Conservation (phyloP, 257 asterid species). For the Rehmannia glutinosa region DNA sequence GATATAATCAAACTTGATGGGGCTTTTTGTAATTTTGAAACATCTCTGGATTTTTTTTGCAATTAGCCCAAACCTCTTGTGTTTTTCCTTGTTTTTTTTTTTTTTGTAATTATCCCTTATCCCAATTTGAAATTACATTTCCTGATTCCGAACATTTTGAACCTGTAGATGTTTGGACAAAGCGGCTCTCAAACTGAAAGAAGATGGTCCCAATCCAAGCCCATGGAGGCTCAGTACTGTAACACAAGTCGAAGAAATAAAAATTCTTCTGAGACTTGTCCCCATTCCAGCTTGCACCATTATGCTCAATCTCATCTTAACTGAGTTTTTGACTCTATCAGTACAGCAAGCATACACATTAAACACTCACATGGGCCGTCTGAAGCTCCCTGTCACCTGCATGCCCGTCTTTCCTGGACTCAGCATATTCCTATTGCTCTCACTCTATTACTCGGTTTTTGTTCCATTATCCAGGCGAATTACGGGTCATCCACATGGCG, state of each 20-base stretch:
- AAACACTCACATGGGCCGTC: constrained; percentile 78
- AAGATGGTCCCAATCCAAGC: constrained; percentile 59
- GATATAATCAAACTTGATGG: too few species aligned
- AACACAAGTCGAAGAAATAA: constrained; percentile 96
- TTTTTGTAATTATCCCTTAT: neutral
- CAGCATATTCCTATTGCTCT: constrained; percentile 83
- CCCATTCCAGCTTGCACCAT: constrained; percentile 89
- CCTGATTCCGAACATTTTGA: constrained; percentile 6
- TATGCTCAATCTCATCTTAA: constrained; percentile 69
- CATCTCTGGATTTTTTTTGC: too few species aligned
- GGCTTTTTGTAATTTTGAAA: too few species aligned
- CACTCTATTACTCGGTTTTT: constrained; percentile 77
- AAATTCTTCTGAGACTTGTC: constrained; percentile 70
- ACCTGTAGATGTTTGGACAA: constrained; percentile 75
- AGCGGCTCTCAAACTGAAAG: constrained; percentile 91
- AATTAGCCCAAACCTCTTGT: too few species aligned
- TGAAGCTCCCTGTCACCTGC: constrained; percentile 94
- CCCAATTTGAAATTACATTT: neutral
- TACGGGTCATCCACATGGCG: constrained; percentile 97
- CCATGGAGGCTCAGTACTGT: constrained; percentile 96
- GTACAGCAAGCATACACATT: constrained; percentile 94
- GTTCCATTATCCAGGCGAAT: constrained; percentile 79
- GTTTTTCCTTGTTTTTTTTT: neutral
- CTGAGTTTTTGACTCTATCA: constrained; percentile 84
- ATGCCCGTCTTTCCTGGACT: constrained; percentile 99